Evolutionary conservation across 2,329 filamentous ascomycete species (phyloP), one percentile per base, ranked within the genome.

Genomic region (Fusarium sp.): DNA sequence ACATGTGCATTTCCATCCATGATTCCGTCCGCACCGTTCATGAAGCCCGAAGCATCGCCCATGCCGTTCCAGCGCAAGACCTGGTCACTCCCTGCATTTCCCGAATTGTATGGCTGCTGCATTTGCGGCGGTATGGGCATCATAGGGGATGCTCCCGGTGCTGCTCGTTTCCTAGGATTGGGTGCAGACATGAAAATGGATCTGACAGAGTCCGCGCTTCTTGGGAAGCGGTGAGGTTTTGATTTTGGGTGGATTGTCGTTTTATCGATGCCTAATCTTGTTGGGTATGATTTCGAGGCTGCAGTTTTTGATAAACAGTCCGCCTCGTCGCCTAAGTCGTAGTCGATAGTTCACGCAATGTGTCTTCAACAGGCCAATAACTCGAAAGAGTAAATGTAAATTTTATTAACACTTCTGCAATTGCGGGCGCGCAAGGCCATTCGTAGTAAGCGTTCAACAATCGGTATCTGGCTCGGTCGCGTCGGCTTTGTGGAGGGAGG

Each of bases 81-180:
- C 75, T 83, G 82, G 64, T 83, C 86, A 67, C 81, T 76, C 66
- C 84, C 78, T 47, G 83, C 84, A 59, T 80, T 81, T 19, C 83
- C 80, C 65, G 80, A 76, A 33, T 80, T 77, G 73, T 86, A 83
- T 39, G 81, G 76, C 66, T 82, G 82, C 59, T 86, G 85, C 75
- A 86, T 80, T 69, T 82, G 82, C 39, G 85, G 83, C 64, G 84
- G 83, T 50, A 83, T 76, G 34, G 89, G 87, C 22, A 86, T 81
- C 69, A 87, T 81, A n/a, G 92, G 91, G 38, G 88, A 86, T 65
- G 90, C 83, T 76, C 91, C 92, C 58, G 92, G 91, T 46, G 92
- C 92, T 71, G 91, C 84, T 78, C 93, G 87, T 83, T 96, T 96
- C 79, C 92, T 82, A 21, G 85, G 78, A 67, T 87, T 87, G 45